Base-by-base conservation (phyloP, 1,139 yeast species). In the Nadsonia starkeyi-henricii region DNA sequence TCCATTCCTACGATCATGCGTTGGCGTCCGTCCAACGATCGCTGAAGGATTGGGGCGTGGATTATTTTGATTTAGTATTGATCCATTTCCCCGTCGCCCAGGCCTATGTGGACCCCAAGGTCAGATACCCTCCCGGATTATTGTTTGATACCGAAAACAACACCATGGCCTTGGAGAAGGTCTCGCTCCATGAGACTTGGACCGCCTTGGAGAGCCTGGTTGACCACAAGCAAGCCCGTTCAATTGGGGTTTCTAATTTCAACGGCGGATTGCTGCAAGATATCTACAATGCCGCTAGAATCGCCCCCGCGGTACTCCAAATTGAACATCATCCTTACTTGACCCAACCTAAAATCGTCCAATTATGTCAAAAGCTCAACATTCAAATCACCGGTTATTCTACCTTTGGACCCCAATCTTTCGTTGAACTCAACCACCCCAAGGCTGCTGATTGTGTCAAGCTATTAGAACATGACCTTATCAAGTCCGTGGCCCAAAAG, bases 301-400 rank as follows among this genome's bases (percentile, higher is more conserved):
- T 85, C 62, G 76, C 71, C 58, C 96, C 96, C 47, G 84, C 83
- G 48, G 86, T 77, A 49, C 74, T 84, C 58, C 96, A 88, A 68
- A 83, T 88, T 62, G 96, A 88, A 71, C 91, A 84, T 68, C 96
- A 86, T 66, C 95, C 96, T 56, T 86, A 85, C 72, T 73, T 86
- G 65, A 85, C 83, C 57, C 96, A 86, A 69, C 76, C 76, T 53
- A 72, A 71, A 56, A 72, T 85, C 62, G 65, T 85, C 53, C 73
- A 80, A 57, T 84, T 68, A 60, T 84, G 75, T 54, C 77, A 83
- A 63, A 59, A 67, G 43, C 67, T 76, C 56, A 79, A 75, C 45
- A 77, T 86, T 60, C 81, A 79, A 51, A 73, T 86, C 60, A 84
- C 86, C 48, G 96, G 82, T 26, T 86, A 86, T 72, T 85, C 95